Base-by-base conservation (phyloP, 176 grass and related monocot genomes). In the Cenchrus americanus region DNA sequence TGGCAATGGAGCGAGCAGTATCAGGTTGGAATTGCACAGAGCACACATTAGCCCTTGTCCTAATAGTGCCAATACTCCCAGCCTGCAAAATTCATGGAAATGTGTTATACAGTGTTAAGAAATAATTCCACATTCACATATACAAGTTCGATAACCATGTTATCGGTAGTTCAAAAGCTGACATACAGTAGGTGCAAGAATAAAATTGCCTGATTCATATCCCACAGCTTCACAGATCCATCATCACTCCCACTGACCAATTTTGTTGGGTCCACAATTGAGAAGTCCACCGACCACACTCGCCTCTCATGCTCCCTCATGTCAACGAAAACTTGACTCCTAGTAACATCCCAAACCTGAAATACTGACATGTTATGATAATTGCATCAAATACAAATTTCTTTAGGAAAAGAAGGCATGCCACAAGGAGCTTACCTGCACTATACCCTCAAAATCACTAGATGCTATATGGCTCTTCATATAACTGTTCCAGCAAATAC, bases 191-290 rank as follows among this genome's bases (percentile, higher is more conserved):
- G 89, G 92, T 90, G 67, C 80, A 94, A 87, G 84, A 91, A 91
- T 90, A 94, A 60, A 94, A 91, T 91, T 93, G 92, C 97, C 97
- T 99, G 89, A 99, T 99, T 99, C 81, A 99, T 99, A 88, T 86
- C 92, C 97, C 97, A 99, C 73, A 99, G 90, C 88, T 99, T 99
- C 73, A 99, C 93, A 58, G 80, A 87, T 83, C 97, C 91, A 86
- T 99, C 97, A 87, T 99, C 97, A 67, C 97, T 88, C 55, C 91
- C 97, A 71, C 93, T 99, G 52, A 90, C 97, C 89, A 99, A 85
- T 86, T 88, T 95, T 75, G 97, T 99, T 72, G 97, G 97, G 77
- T 99, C 97, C 26, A 91, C 89, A 78, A 87, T 88, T 68, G 97
- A 96, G 82, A 99, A 99, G 74, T 99, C 97, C 47, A 99, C 93